Evolutionary conservation across 257 asterid species (phyloP).

Genomic region (Solanum appendiculatum): DNA sequence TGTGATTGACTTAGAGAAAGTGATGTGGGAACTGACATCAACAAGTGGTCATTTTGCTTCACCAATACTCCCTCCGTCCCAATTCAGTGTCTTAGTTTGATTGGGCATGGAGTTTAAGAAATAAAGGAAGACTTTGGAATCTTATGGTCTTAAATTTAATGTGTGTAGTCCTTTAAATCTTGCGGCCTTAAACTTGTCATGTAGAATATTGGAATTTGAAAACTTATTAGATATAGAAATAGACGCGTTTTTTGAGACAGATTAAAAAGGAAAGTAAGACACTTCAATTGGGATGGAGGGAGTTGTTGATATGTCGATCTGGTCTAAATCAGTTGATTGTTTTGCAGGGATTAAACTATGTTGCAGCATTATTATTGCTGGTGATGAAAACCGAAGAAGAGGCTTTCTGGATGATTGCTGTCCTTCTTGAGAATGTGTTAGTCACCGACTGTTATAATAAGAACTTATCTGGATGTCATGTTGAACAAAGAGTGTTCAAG

Average conservation of each 20-base stretch:
- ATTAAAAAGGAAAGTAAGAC: not conserved
- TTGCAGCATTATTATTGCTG: conserved; percentile 84
- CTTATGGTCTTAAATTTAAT: not conserved
- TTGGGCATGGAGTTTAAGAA: not conserved
- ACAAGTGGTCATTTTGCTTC: not conserved
- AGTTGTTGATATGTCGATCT: not conserved
- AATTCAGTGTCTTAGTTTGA: not conserved
- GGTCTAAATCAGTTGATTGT: not conserved
- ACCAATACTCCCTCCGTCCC: not conserved
- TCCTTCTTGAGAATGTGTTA: conserved; percentile 80
- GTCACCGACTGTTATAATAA: conserved; percentile 88
- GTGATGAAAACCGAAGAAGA: conserved; percentile 99
- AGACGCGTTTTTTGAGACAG: not conserved
- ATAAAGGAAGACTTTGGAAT: not conserved
- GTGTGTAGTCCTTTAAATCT: not conserved
- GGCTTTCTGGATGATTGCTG: conserved; percentile 99
- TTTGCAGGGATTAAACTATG: conserved; percentile 87
- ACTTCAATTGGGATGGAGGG: not conserved
- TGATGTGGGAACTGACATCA: not conserved
- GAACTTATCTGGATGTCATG: conserved; percentile 93
- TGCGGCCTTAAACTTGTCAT: not conserved
- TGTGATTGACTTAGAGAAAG: not conserved
- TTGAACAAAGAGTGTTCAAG: conserved; percentile 90
- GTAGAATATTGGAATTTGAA: not conserved
- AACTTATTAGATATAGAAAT: not conserved